Base-by-base conservation (phyloP, 805 yeast species). In the Clavispora vitiphila region DNA sequence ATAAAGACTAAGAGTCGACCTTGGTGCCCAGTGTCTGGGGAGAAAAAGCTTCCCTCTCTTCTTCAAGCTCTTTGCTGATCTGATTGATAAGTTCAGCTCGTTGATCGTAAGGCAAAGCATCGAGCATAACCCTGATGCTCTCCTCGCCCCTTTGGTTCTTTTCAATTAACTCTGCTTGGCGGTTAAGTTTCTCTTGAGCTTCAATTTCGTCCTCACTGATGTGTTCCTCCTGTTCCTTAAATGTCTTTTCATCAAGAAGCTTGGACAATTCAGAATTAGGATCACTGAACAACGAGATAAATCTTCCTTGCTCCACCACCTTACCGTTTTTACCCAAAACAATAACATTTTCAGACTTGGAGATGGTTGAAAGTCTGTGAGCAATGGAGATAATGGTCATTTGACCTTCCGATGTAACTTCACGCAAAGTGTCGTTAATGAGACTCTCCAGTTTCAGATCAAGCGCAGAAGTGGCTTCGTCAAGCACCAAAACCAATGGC, bases 391-490 rank as follows among this genome's bases (percentile, higher is more conserved):
- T 65, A 10, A 69, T 69, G 2, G 74, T 69, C 66, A 69, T 60
- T 42, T 57, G 60, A 5, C 74, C 72, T 35, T 62, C 58, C 4
- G 54, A 44, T 6, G 71, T 63, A 44, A 69, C 56, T 22, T 59
- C 60, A 41, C 61, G 65, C 43, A 65, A 60, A 3, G 72, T 70
- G 41, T 65, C 75, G 47, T 66, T 70, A 47, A 66, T 69, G 38
- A 65, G 57, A 30, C 64, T 62, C 56, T 79, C 83, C 55, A 73
- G 71, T 51, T 62, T 66, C 18, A 72, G 65, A 54, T 80, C 85
- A 27, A 79, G 61, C 1, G 85, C 84, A 3, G 83, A 77, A 0
- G 85, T 79, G 5, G 85, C 85, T 54, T 83, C 90, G 52, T 83
- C 90, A 41, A 83, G 64, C 4, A 83, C 71, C 49, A 83, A 62